phyloP scores from a whole-genome alignment of 208 protist genomes.

The Phytomonas francai region DNA sequence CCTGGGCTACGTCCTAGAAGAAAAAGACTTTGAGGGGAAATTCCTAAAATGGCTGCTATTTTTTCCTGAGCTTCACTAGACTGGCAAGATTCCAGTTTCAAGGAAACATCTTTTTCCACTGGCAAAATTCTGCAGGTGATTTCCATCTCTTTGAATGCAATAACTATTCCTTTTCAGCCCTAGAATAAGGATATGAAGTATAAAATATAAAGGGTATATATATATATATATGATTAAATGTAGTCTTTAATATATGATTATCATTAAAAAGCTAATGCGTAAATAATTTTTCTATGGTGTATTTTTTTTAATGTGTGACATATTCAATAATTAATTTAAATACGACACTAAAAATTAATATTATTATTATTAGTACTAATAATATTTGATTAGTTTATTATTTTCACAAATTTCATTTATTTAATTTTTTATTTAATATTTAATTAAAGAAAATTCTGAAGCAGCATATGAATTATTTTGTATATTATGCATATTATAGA shows the following conservation, averaged over 20 bases:
- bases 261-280: background rate
- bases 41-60: background rate
- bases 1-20: background rate
- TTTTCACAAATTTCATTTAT: constrained; percentile 1
- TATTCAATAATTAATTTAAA: no score
- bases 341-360: background rate
- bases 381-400: constrained; percentile 2
- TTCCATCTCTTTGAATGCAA: background rate
- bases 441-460: background rate
- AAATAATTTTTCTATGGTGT: background rate
- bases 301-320: constrained; percentile 6
- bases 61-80: background rate
- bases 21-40: background rate
- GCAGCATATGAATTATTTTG: background rate
- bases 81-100: constrained; percentile 4
- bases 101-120: constrained; percentile 12
- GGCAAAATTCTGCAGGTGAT: constrained; percentile 18
- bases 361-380: constrained; percentile 1
- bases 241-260: background rate
- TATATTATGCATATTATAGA: background rate
- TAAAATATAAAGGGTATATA: background rate
- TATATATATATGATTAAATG: background rate
- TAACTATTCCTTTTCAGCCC: no score
- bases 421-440: constrained; percentile 2
- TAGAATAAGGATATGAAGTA: background rate